Evolutionary conservation across 2,329 filamentous ascomycete species (phyloP), one percentile per base, ranked within the genome.

Genomic region (Nothophaeocryptopus gaeumannii): DNA sequence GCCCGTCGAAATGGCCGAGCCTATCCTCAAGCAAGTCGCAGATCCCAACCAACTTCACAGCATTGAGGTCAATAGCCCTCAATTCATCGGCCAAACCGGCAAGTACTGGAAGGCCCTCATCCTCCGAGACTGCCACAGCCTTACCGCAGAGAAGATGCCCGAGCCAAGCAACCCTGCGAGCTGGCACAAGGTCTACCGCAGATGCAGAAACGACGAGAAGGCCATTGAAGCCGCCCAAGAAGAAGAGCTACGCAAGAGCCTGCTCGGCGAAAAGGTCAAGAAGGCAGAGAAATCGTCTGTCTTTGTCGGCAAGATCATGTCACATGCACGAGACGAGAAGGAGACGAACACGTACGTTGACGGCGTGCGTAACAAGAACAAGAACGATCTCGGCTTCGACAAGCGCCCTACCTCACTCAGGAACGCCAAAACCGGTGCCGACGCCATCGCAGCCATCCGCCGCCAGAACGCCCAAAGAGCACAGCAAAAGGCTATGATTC

Each of bases 101-200:
- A 86, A 90, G 60, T 74, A 92, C 54, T 96, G 92, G 92, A 71
- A 82, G 36, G 79, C 81, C 26, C 80, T 96, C 63, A 93, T 97
- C 68, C 79, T 81, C 44, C 81, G 83, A 40, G 84, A 96, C 62
- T 88, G 96, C 54, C 83, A 83, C 2, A 73, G 81, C 48, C 85
- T 83, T 68, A 12, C 43, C 20, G 39, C 48, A 15, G 40, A 75
- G 35, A 82, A 86, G 64, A 79, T 81, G 20, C 80, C 84, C 58
- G 74, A 81, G 16, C 87, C 88, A 0, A 77, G 78, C 47, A 78
- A 88, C 55, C 81, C 85, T 0, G 74, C 75, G 32, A 83, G 82
- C 52, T 96, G 90, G 90, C 82, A 85, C 65, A 82, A 85, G 47
- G 77, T 95, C 11, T 96, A 95, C 72, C 74, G 64, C 13, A 74